Evolutionary conservation across 1,139 yeast species (phyloP), one percentile per base, ranked within the genome.

Genomic region (Yarrowia galli): DNA sequence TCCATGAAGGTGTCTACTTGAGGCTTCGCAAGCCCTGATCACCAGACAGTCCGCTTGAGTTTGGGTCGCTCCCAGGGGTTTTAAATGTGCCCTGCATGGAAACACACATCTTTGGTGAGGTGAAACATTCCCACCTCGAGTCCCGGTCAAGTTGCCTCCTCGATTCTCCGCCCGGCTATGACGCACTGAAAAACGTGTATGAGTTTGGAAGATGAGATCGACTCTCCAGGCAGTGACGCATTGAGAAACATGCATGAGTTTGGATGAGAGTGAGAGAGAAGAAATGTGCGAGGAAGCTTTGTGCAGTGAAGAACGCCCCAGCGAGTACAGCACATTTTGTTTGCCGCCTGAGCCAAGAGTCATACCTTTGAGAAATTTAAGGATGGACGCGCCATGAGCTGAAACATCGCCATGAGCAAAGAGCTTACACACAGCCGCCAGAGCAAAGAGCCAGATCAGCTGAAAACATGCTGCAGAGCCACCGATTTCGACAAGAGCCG

Each of bases 31-130:
- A 53, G 60, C 60, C 45, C 3, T 15, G 15, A 12, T 22, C 60
- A 51, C 42, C 16, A 53, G 43, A 53, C 60, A 36, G 60, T 22
- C 60, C 60, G 60, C 60, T 53, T 53, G 60, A 53, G 60, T 53
- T 38, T 53, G 60, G 60, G 60, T 53, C 32, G 60, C 60, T 53
- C 60, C 60, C 60, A 53, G 43, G 60, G 60, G 60, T 53, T 35
- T 53, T 28, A 48, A 53, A 53, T 53, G 60, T 49, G 18, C 60
- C 60, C 60, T 36, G 60, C 60, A 53, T 53, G 60, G 45, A 53
- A 53, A 36, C 32, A 36, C 60, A 53, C 60, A 53, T 53, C 60
- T 35, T 10, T 5, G 15, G 23, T 28, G 53, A n/a, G 53, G 53
- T 48, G 53, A 48, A 48, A 46, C 15, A 48, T 8, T 28, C 53